phyloP scores from a whole-genome alignment of 1,284 basidiomycete genomes.

The Wolfiporia cocos region DNA sequence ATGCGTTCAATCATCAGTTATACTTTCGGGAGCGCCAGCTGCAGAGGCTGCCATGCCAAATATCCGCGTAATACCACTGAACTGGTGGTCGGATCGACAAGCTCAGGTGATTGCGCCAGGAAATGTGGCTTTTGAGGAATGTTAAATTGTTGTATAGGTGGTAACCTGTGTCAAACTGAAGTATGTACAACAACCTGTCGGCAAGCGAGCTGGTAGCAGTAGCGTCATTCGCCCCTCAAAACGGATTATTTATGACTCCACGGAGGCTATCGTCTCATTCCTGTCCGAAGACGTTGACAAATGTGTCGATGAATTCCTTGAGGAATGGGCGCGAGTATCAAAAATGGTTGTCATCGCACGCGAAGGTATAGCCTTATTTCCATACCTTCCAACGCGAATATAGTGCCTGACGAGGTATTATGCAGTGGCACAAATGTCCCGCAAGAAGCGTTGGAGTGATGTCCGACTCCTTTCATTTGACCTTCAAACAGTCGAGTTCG shows the following conservation, averaged over 20 bases:
- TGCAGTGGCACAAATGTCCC: constrained; percentile 76
- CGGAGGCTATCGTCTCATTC: constrained; percentile 81
- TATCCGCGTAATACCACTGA: constrained; percentile 80
- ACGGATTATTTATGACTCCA: constrained; percentile 82
- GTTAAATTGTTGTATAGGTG: constrained; percentile 52
- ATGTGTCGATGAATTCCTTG: constrained; percentile 83
- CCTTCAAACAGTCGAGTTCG: constrained; percentile 84
- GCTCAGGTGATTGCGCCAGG: constrained; percentile 42
- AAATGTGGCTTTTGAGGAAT: too few relatives aligned
- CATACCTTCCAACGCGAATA: not conserved
- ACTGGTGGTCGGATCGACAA: constrained; percentile 84
- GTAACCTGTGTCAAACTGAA: constrained; percentile 85
- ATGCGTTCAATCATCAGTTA: constrained; percentile 75
- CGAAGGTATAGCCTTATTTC: constrained; percentile 48
- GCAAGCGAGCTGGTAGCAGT: constrained; percentile 55
- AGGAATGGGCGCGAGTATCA: constrained; percentile 87
- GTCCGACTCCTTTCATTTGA: constrained; percentile 81
- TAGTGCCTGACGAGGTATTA: constrained; percentile 7
- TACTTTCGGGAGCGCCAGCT: constrained; percentile 75
- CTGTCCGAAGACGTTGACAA: constrained; percentile 80
- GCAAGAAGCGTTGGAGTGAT: constrained; percentile 62
- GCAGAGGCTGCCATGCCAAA: constrained; percentile 89
- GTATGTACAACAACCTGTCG: constrained; percentile 80
- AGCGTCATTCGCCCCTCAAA: constrained; percentile 73
- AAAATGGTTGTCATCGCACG: constrained; percentile 91